Evolutionary conservation across 2,329 filamentous ascomycete species (phyloP).

Genomic region (Ceratocystiopsis sp.): DNA sequence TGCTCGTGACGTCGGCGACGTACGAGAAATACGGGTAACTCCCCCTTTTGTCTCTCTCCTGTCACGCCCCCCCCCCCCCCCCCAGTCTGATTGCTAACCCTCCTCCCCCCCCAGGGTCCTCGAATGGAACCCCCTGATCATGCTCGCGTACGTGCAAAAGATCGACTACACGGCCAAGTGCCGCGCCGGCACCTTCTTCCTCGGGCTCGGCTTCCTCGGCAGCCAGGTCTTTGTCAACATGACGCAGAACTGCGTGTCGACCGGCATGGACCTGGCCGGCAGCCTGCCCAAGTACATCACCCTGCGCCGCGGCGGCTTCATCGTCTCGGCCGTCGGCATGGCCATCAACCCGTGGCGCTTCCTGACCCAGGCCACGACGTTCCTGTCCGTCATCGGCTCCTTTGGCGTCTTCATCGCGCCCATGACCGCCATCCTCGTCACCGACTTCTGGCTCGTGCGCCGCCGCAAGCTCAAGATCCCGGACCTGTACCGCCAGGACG

Average conservation of each 20-base stretch:
- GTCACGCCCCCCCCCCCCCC: too few relatives aligned
- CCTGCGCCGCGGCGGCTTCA: conserved; percentile 34
- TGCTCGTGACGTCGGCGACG: conserved; percentile 1
- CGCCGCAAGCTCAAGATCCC: conserved; percentile 18
- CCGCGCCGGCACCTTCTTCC: conserved; percentile 1
- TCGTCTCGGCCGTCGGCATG: conserved; percentile 27
- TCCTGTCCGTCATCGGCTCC: conserved; percentile 26
- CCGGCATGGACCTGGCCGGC: conserved; percentile 37
- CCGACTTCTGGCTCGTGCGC: conserved; percentile 14
- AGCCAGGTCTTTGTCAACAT: conserved; percentile 13
- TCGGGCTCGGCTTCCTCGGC: neutral
- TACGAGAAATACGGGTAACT: neutral
- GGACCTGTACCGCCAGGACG: conserved; percentile 3
- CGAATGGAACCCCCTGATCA: neutral
- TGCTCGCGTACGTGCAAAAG: neutral
- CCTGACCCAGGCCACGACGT: conserved; percentile 25
- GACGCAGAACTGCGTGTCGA: conserved; percentile 29
- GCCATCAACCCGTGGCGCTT: conserved; percentile 33
- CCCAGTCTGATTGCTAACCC: too few relatives aligned
- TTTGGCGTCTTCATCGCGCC: conserved; percentile 15
- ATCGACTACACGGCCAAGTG: neutral
- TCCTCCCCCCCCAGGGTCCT: neutral
- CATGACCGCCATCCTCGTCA: conserved; percentile 5
- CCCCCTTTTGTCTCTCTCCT: too few relatives aligned
- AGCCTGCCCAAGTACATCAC: conserved; percentile 35